Evolutionary conservation across 495 filamentous ascomycete species (phyloP).

Genomic region (Viridothelium virens): DNA sequence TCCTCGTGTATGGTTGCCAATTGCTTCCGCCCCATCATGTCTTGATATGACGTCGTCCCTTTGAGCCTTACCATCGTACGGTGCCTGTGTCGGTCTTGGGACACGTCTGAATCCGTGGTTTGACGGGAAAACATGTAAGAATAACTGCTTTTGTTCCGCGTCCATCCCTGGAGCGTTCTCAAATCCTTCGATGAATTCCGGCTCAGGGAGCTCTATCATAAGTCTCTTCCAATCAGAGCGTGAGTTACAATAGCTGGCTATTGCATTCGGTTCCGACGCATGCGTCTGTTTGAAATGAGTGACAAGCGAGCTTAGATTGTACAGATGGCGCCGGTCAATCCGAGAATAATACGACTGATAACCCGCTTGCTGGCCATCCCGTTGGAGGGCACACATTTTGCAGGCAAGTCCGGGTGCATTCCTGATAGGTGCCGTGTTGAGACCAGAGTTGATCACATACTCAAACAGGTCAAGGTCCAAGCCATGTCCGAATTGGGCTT

Average conservation of each 20-base stretch:
- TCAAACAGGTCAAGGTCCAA: slow-evolving; percentile 55
- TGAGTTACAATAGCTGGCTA: slow-evolving; percentile 20
- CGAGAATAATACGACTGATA: slow-evolving; percentile 25
- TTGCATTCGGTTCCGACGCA: slow-evolving; percentile 28
- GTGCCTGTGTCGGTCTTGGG: slow-evolving; percentile 29
- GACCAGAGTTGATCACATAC: slow-evolving; percentile 56
- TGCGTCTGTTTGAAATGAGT: slow-evolving; percentile 62
- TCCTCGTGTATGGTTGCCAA: neutral
- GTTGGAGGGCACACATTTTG: slow-evolving; percentile 45
- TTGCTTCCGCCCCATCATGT: neutral
- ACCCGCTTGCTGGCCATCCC: slow-evolving; percentile 15
- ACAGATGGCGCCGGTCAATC: slow-evolving; percentile 42
- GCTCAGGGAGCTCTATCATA: slow-evolving; percentile 62
- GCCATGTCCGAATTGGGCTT: slow-evolving; percentile 45
- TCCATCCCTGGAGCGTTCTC: slow-evolving; percentile 47
- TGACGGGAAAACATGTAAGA: slow-evolving; percentile 51
- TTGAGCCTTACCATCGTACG: slow-evolving; percentile 20
- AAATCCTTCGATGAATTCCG: slow-evolving; percentile 42
- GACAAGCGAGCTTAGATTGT: slow-evolving; percentile 53
- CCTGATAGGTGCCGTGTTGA: slow-evolving; percentile 59
- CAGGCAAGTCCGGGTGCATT: slow-evolving; percentile 58
- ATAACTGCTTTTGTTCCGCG: slow-evolving; percentile 45
- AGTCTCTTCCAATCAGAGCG: slow-evolving; percentile 55
- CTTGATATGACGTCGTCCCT: neutral
- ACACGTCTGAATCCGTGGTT: slow-evolving; percentile 20